These are phyloP conservation scores for Lagenidium giganteum DNA, from an alignment of 352 stramenopile genomes.

Conservation along the genomic window DNA sequence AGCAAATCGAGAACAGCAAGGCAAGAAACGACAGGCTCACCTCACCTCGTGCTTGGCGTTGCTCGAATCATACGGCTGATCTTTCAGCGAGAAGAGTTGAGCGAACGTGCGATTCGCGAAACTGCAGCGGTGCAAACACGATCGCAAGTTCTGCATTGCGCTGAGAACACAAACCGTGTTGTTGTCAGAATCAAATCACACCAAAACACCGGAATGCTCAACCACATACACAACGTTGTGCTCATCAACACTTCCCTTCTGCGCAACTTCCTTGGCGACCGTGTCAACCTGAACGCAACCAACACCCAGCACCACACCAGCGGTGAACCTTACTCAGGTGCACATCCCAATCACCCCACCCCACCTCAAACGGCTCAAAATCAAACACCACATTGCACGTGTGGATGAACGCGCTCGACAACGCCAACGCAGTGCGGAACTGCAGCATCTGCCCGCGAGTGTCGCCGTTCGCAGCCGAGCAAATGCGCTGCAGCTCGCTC, in stretches of 20 bases:
- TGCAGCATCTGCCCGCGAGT: slow-evolving; percentile 59
- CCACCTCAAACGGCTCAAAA: slow-evolving; percentile 48
- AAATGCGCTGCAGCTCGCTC: slow-evolving; percentile 76
- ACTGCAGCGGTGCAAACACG: slow-evolving; percentile 61
- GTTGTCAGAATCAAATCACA: neutral
- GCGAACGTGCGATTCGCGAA: slow-evolving; percentile 77
- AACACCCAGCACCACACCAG: neutral
- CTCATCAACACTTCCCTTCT: slow-evolving; percentile 37
- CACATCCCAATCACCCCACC: slow-evolving; percentile 1
- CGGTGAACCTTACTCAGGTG: too few species aligned
- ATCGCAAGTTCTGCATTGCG: slow-evolving; percentile 57
- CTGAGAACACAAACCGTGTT: slow-evolving; percentile 25
- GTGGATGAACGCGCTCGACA: slow-evolving; percentile 49
- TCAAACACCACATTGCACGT: slow-evolving; percentile 81
- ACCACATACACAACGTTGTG: slow-evolving; percentile 35
- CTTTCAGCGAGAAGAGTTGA: slow-evolving; percentile 40
- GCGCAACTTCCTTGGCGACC: slow-evolving; percentile 51
- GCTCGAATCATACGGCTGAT: slow-evolving; percentile 59
- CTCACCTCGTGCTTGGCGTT: slow-evolving; percentile 61
- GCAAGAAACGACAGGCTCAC: neutral
- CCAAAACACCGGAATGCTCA: neutral
- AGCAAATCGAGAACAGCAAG: neutral
- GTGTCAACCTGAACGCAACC: slow-evolving; percentile 31
- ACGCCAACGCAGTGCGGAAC: slow-evolving; percentile 67
- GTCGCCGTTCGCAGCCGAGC: slow-evolving; percentile 31